Evolutionary conservation across 495 filamentous ascomycete genomes (phyloP), one percentile per base, ranked within the genome.

Genomic region (Opeltia flavorubescens): DNA sequence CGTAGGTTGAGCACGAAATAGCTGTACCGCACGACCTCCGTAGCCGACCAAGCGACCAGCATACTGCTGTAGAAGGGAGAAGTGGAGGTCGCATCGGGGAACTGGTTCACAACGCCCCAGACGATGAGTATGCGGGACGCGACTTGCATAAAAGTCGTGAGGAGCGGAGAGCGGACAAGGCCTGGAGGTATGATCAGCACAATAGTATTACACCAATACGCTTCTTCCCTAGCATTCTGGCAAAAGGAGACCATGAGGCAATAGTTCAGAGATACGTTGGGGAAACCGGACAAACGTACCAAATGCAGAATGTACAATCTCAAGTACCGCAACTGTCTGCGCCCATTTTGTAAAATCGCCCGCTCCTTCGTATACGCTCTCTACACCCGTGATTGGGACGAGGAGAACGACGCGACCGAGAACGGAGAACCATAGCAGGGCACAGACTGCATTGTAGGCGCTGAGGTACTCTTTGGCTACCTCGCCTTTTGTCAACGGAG

Each of bases 81-180:
- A 3, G 50, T 18, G 15, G 49, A 34, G 7, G 49, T 53, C 11
- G 31, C 9, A 15, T 29, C 64, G n/a, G 75, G 77, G 68, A 87
- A 93, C 33, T 63, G 69, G 55, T 66, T 65, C 53, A 81, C 72
- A 41, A 96, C 68, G 21, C 76, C 80, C 86, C 86, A 94, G 41
- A 94, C 78, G 36, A 96, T 77, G 38, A 94, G 71, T 47, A 94
- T 68, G 9, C 89, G 84, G 41, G 71, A 79, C 15, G 81, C 71
- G 38, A 95, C 87, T 63, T 96, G 89, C 72, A 94, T 83, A n/a
- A 71, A 61, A 8, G 89, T 95, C 2, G 89, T 96, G 50, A 77
- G 53, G 62, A 95, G 52, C 0, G 89, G 86, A 6, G 88, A 81
- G 52, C 88, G 82, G 46, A 95, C 86, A 51, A 95, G 59, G 36